phyloP scores from a whole-genome alignment of 129 eudicot species.

The Flaveria linearis region DNA sequence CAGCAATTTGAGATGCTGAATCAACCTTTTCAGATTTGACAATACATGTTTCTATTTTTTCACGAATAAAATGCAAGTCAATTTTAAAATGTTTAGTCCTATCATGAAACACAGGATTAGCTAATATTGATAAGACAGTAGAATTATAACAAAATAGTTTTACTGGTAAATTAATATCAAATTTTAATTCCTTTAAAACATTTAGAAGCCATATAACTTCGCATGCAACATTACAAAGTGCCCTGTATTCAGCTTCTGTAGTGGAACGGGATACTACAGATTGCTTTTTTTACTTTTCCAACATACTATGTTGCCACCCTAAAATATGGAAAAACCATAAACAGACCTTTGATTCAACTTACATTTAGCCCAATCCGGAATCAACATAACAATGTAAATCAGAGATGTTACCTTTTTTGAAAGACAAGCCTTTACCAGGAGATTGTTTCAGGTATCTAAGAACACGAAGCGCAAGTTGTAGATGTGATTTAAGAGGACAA shows the following conservation, averaged over 20 bases:
- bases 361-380: background rate
- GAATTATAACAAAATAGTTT: no score
- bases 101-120: no score
- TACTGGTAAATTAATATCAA: background rate
- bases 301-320: background rate
- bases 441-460: background rate
- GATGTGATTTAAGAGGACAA: background rate
- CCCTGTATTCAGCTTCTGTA: background rate
- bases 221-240: background rate
- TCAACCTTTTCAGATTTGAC: no score
- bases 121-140: no score
- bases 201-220: background rate
- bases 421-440: background rate
- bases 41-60: no score
- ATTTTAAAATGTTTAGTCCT: no score
- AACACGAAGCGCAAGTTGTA: background rate
- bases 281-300: background rate
- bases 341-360: background rate
- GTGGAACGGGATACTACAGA: background rate
- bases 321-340: background rate
- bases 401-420: background rate
- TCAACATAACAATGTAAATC: background rate
- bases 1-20: no score
- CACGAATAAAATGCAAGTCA: no score
- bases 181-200: background rate